phyloP scores from a whole-genome alignment of 2,329 filamentous ascomycete genomes.

The Diplodia sapinea region DNA sequence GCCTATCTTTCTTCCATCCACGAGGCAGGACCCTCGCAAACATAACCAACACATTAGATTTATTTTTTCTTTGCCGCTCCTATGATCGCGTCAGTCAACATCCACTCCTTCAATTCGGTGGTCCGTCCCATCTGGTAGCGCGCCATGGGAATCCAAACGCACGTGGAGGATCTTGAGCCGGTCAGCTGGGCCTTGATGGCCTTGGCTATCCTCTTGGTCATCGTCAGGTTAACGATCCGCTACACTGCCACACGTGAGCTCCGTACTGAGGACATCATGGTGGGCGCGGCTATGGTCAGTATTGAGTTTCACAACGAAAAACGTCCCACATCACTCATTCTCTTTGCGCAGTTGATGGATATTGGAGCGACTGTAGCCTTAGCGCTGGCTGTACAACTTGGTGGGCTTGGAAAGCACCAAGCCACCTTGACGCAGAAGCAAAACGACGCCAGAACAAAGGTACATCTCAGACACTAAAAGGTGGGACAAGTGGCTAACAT shows the following conservation, averaged over 20 bases:
- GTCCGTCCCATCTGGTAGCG: background rate
- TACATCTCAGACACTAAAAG: background rate
- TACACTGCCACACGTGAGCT: constrained; percentile 14
- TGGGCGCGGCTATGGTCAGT: constrained; percentile 11
- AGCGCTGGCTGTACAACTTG: background rate
- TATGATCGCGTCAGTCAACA: background rate
- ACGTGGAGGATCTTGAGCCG: constrained; percentile 17
- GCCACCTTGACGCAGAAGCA: background rate
- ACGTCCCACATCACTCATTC: background rate
- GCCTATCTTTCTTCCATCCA: background rate
- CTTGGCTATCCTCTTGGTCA: constrained; percentile 9
- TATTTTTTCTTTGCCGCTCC: background rate
- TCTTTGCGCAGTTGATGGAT: constrained; percentile 9
- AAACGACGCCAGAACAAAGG: background rate
- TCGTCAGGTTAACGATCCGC: constrained; percentile 3
- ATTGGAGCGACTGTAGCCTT: constrained; percentile 11
- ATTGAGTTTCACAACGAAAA: no score
- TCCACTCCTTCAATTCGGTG: background rate
- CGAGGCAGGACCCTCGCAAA: background rate
- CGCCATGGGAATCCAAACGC: constrained; percentile 17
- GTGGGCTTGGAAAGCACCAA: constrained; percentile 2
- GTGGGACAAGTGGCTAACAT: background rate
- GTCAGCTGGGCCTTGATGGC: constrained; percentile 19
- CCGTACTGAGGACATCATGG: constrained; percentile 13
- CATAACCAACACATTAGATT: background rate